These are phyloP conservation scores for Coniochaeta hoffmannii DNA, from an alignment of 2,329 filamentous ascomycete genomes.

Conservation along the genomic window DNA sequence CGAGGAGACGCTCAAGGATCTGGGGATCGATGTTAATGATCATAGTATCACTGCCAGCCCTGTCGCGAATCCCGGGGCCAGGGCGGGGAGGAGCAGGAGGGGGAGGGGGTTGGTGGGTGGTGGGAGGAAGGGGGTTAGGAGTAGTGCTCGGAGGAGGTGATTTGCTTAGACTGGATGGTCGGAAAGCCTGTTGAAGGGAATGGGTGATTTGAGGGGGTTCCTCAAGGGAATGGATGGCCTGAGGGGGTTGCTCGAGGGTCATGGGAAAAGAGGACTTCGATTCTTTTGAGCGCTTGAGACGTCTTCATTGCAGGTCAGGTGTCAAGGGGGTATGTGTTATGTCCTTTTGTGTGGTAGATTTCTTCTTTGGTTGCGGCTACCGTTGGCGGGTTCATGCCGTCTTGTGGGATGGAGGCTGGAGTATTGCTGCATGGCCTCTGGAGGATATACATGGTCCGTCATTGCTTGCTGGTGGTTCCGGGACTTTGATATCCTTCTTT, in stretches of 20 bases:
- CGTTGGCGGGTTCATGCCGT: background rate
- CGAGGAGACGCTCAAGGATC: constrained; percentile 76
- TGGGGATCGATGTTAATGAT: constrained; percentile 44
- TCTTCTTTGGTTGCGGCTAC: background rate
- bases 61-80: constrained; percentile 6
- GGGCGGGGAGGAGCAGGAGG: constrained; percentile 4
- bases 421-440: background rate
- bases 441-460: background rate
- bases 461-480: background rate
- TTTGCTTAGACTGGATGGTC: background rate
- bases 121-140: constrained; percentile 22
- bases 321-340: background rate
- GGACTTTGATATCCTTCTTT: constrained; percentile 3
- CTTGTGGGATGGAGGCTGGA: background rate
- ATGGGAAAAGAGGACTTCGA: no score
- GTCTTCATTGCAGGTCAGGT: no score
- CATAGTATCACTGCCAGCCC: constrained; percentile 34
- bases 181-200: background rate
- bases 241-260: no score
- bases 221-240: no score
- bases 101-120: constrained; percentile 13
- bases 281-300: no score
- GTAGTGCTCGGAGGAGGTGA: constrained; percentile 23
- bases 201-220: no score
- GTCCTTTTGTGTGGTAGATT: background rate